These are phyloP conservation scores for Aspergillus proliferans DNA, from an alignment of 2,329 filamentous ascomycete species.

Conservation along the genomic window DNA sequence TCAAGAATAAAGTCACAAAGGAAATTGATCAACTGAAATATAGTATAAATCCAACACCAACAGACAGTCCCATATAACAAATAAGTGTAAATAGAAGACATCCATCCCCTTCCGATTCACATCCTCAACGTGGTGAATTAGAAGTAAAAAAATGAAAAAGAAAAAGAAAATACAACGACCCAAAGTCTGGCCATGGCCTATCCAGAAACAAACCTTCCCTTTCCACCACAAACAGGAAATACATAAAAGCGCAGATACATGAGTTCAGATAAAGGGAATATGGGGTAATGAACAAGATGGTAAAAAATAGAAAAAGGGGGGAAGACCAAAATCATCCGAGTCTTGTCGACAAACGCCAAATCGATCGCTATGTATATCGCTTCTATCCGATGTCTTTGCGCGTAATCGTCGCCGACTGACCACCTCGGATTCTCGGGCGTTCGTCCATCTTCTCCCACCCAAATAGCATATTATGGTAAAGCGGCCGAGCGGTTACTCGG, in stretches of 20 bases:
- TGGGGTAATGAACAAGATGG: constrained; percentile 16
- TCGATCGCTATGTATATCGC: background rate
- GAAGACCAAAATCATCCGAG: constrained; percentile 3
- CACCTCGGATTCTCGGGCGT: no score
- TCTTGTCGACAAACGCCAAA: background rate
- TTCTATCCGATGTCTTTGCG: constrained; percentile 7
- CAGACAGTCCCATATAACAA: constrained; percentile 13
- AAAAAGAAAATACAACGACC: constrained; percentile 11
- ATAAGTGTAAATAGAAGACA: constrained; percentile 4
- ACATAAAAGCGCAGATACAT: constrained; percentile 24
- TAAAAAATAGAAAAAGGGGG: constrained; percentile 20
- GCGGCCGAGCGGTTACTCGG: constrained; percentile 16
- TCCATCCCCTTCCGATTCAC: background rate
- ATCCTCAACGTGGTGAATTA: constrained; percentile 15
- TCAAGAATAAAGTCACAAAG: background rate
- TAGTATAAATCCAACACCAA: constrained; percentile 11
- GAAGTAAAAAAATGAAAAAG: constrained; percentile 12
- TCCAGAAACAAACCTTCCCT: constrained; percentile 20
- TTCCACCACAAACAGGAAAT: constrained; percentile 17
- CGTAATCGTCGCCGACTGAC: no score
- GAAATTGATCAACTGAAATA: constrained; percentile 7
- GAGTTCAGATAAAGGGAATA: constrained; percentile 24
- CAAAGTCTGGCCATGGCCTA: constrained; percentile 22
- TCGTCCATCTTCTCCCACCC: constrained; percentile 3
- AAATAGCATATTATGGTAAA: constrained; percentile 24